phyloP scores from a whole-genome alignment of 768 basidiomycete genomes.

The Cubamyces lactineus region DNA sequence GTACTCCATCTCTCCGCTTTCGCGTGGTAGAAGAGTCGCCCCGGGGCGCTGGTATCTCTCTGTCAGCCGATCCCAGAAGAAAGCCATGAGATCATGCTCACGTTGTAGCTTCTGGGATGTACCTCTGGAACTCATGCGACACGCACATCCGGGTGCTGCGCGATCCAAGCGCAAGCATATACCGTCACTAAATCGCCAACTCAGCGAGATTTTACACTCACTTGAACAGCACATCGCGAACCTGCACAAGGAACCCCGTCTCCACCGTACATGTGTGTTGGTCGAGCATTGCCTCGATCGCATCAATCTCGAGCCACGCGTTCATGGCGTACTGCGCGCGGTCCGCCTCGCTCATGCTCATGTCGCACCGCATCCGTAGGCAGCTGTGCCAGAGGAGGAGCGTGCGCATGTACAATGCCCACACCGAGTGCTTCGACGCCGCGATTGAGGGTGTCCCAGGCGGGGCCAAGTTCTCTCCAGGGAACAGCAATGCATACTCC shows the following conservation, averaged over 20 bases:
- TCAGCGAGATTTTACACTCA: slow-evolving; percentile 38
- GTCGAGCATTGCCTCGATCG: slow-evolving; percentile 62
- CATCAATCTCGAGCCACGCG: slow-evolving; percentile 73
- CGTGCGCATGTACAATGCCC: slow-evolving; percentile 70
- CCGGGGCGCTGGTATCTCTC: slow-evolving; percentile 41
- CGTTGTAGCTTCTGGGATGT: slow-evolving; percentile 61
- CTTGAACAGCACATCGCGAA: slow-evolving; percentile 79
- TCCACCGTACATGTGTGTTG: slow-evolving; percentile 68
- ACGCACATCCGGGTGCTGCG: slow-evolving; percentile 69
- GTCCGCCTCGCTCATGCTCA: slow-evolving; percentile 46
- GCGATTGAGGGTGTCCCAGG: slow-evolving; percentile 33
- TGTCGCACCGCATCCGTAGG: slow-evolving; percentile 57
- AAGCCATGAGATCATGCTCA: slow-evolving; percentile 34
- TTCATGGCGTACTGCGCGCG: slow-evolving; percentile 65
- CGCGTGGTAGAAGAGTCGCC: slow-evolving; percentile 29
- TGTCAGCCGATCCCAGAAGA: slow-evolving; percentile 38
- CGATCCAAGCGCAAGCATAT: background rate
- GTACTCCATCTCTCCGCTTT: slow-evolving; percentile 34
- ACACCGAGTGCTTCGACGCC: slow-evolving; percentile 70
- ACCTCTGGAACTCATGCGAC: slow-evolving; percentile 68
- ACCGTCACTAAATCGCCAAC: no score
- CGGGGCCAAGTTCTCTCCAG: slow-evolving; percentile 59
- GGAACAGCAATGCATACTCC: slow-evolving; percentile 72
- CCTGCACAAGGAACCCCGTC: slow-evolving; percentile 66
- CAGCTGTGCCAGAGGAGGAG: slow-evolving; percentile 80